These are phyloP conservation scores for Colletotrichum eremochloae DNA, from an alignment of 2,329 filamentous ascomycete genomes.

Conservation along the genomic window DNA sequence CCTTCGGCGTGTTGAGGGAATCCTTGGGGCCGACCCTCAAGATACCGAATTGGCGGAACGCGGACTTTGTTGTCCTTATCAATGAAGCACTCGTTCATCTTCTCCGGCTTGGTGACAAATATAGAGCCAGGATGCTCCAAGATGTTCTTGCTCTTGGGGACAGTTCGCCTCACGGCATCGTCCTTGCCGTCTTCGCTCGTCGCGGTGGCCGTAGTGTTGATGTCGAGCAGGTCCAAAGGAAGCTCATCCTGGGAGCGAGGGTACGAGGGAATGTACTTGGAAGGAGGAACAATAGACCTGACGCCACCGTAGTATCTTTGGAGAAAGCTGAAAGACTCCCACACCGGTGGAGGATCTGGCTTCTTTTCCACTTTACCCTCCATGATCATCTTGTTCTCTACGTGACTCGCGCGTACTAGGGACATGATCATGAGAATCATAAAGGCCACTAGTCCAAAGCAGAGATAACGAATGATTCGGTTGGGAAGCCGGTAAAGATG, in stretches of 20 bases:
- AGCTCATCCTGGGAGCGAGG: constrained; percentile 75
- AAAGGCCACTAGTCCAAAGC: constrained; percentile 75
- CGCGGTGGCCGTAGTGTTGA: constrained; percentile 50
- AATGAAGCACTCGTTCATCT: constrained; percentile 82
- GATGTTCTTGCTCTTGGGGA: constrained; percentile 69
- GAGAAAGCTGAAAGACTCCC: constrained; percentile 89
- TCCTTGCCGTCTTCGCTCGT: constrained; percentile 46
- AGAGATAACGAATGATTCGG: constrained; percentile 82
- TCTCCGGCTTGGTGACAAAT: constrained; percentile 56
- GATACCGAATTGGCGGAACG: constrained; percentile 79
- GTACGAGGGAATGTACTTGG: constrained; percentile 84
- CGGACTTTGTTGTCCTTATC: constrained; percentile 74
- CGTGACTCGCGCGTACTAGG: constrained; percentile 79
- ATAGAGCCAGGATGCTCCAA: constrained; percentile 54
- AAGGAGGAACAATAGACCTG: constrained; percentile 74
- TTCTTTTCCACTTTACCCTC: constrained; percentile 70
- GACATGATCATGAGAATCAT: constrained; percentile 83
- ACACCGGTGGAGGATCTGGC: constrained; percentile 75
- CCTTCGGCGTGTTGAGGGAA: constrained; percentile 89
- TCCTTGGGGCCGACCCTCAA: constrained; percentile 82
- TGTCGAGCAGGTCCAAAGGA: constrained; percentile 56
- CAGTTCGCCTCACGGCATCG: constrained; percentile 48
- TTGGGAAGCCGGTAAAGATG: constrained; percentile 75
- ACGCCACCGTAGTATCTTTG: constrained; percentile 93
- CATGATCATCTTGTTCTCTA: constrained; percentile 74